phyloP scores from a whole-genome alignment of 441 rosid genomes.

The Gossypium laxum region DNA sequence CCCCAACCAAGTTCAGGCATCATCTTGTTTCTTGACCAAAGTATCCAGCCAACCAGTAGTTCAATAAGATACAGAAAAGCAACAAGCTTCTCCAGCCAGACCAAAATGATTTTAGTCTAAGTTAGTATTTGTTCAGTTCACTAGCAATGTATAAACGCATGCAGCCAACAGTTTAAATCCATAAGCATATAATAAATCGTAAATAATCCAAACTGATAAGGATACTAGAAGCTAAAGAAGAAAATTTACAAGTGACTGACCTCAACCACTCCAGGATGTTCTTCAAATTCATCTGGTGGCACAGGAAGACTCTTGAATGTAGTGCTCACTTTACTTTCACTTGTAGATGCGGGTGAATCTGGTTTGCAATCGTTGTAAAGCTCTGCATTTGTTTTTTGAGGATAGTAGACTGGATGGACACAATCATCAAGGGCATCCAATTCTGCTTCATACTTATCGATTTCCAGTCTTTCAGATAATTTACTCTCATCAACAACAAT shows the following conservation, averaged over 20 bases:
- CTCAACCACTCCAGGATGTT: slow-evolving; percentile 34
- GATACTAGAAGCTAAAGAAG: neutral
- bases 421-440: slow-evolving; percentile 25
- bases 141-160: neutral
- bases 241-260: slow-evolving; percentile 30
- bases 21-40: neutral
- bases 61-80: neutral
- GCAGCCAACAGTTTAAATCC: neutral
- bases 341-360: slow-evolving; percentile 21
- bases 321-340: slow-evolving; percentile 22
- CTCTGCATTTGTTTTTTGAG: slow-evolving; percentile 19
- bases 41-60: neutral
- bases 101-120: neutral
- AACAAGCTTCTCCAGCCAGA: neutral
- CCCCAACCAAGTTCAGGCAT: neutral
- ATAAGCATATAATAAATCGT: neutral
- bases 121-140: neutral
- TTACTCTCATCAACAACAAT: slow-evolving; percentile 8
- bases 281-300: slow-evolving; percentile 28
- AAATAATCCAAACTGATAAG: neutral
- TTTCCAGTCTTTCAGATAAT: slow-evolving; percentile 19
- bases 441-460: slow-evolving; percentile 18
- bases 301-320: slow-evolving; percentile 23
- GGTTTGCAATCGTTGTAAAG: slow-evolving; percentile 24
- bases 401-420: slow-evolving; percentile 21